Evolutionary conservation across 345 rosid genomes (phyloP), one percentile per base, ranked within the genome.

Genomic region (Laguncularia racemosa): DNA sequence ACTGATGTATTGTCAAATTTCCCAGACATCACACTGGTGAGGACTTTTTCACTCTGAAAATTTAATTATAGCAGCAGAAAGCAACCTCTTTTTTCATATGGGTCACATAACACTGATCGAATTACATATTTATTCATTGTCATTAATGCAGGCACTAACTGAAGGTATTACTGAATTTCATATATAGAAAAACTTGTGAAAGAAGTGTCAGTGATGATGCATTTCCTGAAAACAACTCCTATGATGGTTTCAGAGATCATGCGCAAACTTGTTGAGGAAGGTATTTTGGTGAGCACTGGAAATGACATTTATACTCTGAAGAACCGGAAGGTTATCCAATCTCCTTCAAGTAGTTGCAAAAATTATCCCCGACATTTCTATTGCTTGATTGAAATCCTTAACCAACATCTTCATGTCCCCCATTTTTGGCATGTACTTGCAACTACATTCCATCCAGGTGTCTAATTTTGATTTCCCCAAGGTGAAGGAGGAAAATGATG

Each of bases 1-100:
- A 77, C 82, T 59, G 99, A 87, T 58, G 62, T 87, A 56, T 90
- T 89, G 60, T 81, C 97, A 20, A 78, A 79, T 70, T 87, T 93
- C 69, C 81, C 90, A 13, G 95, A 85, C 67, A 85, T 89, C 72
- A 85, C 99, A 68, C 72, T 79, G 67, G 99, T 84, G 75, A 73
- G 62, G 23, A 46, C 15, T 14, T 51, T 14, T 18, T 18, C 9
- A 8, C 13, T 0, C 20, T n/a, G 11, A n/a, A 14, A 20, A 10
- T 13, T 17, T n/a, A n/a, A 50, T 16, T 50, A 16, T 20, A n/a
- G 9, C 9, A n/a, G 20, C 18, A 14, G 13, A 50, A 14, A 48
- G 50, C 18, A 33, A 33, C 40, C 11, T 33, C 40, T 33, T 33
- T 33, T 10, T 33, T 33, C 40, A 33, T 33, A 1, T 33, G 40